Conservation (phyloP, 192 early-diverging fungal genomes). For the Diversispora eburnea region DNA sequence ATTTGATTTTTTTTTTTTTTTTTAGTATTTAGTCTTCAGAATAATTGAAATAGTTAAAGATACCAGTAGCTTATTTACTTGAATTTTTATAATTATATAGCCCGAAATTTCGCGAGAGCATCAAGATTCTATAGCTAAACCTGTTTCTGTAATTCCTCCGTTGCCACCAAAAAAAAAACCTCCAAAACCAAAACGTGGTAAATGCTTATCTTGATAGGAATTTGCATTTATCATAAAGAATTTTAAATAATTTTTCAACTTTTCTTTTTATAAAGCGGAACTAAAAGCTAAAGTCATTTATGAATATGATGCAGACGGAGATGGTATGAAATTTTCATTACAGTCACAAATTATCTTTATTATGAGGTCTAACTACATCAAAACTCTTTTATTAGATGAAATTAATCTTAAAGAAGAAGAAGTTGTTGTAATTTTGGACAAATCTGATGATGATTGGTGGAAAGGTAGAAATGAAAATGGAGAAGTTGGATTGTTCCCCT, state of each 20-base stretch:
- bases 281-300: conserved; percentile 46
- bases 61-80: neutral
- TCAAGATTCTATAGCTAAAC: neutral
- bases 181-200: neutral
- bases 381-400: conserved; percentile 40
- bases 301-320: conserved; percentile 47
- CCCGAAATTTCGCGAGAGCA: neutral
- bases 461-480: conserved; percentile 50
- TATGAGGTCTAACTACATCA: neutral
- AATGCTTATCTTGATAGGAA: neutral
- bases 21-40: neutral
- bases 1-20: neutral
- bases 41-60: neutral
- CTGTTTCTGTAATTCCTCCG: neutral
- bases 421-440: conserved; percentile 44
- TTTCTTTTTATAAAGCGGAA: conserved; percentile 10
- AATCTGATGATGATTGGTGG: conserved; percentile 55
- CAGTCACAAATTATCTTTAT: neutral
- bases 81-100: neutral
- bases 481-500: conserved; percentile 52
- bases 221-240: neutral
- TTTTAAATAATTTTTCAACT: neutral
- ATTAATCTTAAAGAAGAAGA: conserved; percentile 43
- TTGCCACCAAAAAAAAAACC: conserved; percentile 3
- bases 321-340: conserved; percentile 34